phyloP scores from a whole-genome alignment of 257 asterid genomes.

The Gynochthodes officinalis region DNA sequence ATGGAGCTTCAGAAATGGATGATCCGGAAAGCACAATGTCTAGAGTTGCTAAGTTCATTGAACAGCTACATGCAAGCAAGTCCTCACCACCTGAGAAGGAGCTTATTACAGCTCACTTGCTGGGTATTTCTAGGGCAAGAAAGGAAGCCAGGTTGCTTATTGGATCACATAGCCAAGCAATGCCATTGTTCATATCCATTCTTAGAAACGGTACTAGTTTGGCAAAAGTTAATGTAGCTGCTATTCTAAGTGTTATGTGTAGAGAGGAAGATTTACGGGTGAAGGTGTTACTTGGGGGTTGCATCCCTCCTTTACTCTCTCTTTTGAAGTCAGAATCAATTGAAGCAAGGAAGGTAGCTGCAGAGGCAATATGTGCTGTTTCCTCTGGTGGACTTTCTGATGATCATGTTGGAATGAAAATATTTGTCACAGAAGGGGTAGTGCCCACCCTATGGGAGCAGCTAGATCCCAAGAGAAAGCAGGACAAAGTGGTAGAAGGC shows the following conservation, averaged over 20 bases:
- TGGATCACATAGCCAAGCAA: constrained; percentile 84
- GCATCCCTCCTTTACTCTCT: constrained; percentile 76
- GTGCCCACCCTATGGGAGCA: constrained; percentile 82
- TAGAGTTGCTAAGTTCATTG: constrained; percentile 69
- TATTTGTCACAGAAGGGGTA: constrained; percentile 80
- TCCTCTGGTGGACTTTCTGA: constrained; percentile 71
- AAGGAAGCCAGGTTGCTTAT: constrained; percentile 75
- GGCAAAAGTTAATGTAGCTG: constrained; percentile 72
- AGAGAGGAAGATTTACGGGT: constrained; percentile 73
- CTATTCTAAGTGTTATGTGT: constrained; percentile 61
- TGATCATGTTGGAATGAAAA: constrained; percentile 77
- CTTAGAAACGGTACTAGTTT: constrained; percentile 66
- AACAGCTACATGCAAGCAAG: constrained; percentile 65
- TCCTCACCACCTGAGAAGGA: constrained; percentile 76
- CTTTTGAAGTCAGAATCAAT: constrained; percentile 62
- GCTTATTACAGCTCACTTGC: constrained; percentile 84
- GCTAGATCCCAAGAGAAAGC: constrained; percentile 44
- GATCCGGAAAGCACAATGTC: constrained; percentile 57
- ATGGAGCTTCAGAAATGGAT: constrained; percentile 64
- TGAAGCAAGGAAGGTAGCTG: constrained; percentile 83
- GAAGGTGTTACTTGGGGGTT: constrained; percentile 89
- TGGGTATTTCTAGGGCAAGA: constrained; percentile 74
- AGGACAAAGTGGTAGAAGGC: constrained; percentile 77
- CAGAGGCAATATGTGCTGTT: constrained; percentile 70
- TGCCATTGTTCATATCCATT: constrained; percentile 77